phyloP scores from a whole-genome alignment of 257 asterid genomes.

The Striga asiatica region DNA sequence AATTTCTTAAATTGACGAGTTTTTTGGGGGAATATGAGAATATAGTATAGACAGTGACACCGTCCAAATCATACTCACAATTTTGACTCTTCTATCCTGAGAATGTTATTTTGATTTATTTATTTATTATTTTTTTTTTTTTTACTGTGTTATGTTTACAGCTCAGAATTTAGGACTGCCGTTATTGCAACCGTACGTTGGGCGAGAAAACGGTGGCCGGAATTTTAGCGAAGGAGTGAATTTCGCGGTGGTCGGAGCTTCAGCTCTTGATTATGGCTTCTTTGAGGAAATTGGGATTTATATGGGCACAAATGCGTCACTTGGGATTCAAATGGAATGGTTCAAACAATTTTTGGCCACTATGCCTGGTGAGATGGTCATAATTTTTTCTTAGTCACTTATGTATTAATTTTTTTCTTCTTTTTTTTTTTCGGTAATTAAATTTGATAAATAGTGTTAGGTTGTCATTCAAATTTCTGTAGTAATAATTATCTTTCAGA shows the following conservation, averaged over 20 bases:
- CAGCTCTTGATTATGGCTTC: slow-evolving; percentile 27
- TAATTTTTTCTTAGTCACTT: not conserved
- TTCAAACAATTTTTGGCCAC: slow-evolving; percentile 26
- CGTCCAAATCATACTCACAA: no score
- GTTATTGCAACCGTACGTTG: slow-evolving; percentile 22
- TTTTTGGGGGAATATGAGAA: no score
- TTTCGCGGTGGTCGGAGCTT: slow-evolving; percentile 47
- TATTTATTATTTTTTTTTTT: no score
- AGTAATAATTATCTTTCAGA: no score
- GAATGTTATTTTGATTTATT: no score
- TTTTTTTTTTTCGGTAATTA: not conserved
- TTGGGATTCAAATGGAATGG: slow-evolving; percentile 36
- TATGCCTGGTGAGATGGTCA: slow-evolving; percentile 23
- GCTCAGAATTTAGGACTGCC: slow-evolving; percentile 40
- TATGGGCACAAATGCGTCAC: slow-evolving; percentile 24
- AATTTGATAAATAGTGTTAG: not conserved
- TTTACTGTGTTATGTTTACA: not conserved
- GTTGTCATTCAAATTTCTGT: not conserved
- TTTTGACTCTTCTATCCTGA: no score
- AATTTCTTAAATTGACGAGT: no score
- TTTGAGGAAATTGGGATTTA: slow-evolving; percentile 22
- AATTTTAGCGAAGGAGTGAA: slow-evolving; percentile 31
- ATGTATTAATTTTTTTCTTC: no score
- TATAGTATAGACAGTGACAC: no score
- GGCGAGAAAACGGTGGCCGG: slow-evolving; percentile 5